A percentile compares a stretch with the other conserved stretches of the same genome.
phyloP scores from a whole-genome alignment of 2,329 filamentous ascomycete genomes.

The Penicillium occitanis region DNA sequence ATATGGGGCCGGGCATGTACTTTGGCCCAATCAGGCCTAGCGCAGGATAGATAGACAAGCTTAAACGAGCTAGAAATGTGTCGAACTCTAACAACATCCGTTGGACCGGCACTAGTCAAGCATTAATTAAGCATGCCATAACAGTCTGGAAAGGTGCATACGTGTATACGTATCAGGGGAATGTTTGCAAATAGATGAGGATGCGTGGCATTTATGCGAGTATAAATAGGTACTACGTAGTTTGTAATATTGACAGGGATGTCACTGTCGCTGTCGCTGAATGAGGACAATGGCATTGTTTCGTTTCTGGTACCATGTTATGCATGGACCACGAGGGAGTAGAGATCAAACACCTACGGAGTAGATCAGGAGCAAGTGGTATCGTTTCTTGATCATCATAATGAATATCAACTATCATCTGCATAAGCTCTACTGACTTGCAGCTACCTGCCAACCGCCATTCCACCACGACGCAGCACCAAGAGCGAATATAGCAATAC shows the following conservation, averaged over 20 bases:
- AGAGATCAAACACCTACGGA: neutral
- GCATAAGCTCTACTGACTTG: conserved; percentile 9
- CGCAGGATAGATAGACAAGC: neutral
- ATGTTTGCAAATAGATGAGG: neutral
- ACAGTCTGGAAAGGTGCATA: neutral
- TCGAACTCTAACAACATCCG: neutral
- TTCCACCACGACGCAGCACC: conserved; percentile 46
- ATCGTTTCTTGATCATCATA: neutral
- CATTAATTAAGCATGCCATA: neutral
- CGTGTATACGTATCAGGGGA: neutral
- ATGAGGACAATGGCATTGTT: neutral
- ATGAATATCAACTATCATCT: neutral
- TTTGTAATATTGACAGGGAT: neutral
- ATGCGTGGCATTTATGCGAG: neutral
- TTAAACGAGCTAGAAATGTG: neutral
- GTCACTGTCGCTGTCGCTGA: neutral
- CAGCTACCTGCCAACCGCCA: conserved; percentile 31
- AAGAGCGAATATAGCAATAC: conserved; percentile 47
- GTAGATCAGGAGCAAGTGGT: neutral
- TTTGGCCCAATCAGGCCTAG: neutral
- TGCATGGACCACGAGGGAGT: neutral
- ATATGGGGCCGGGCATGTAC: neutral
- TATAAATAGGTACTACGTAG: neutral
- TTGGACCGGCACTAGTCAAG: conserved; percentile 1
- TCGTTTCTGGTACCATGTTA: neutral